These are phyloP conservation scores for Lepiota brunneoincarnata DNA, from an alignment of 768 basidiomycete genomes.

Conservation along the genomic window DNA sequence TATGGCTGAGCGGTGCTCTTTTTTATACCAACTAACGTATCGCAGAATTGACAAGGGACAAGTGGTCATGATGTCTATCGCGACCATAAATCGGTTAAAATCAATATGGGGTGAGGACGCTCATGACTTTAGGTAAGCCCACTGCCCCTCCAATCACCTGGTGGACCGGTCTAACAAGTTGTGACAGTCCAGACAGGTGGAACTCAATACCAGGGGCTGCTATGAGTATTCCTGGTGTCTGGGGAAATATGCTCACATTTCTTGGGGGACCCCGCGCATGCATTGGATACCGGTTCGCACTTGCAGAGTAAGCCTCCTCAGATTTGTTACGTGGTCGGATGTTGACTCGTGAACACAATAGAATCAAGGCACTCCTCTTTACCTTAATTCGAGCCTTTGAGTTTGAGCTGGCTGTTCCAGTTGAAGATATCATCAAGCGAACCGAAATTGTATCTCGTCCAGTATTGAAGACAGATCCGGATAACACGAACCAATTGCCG, in stretches of 20 bases:
- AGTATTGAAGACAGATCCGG: constrained; percentile 33
- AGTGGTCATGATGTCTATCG: constrained; percentile 39
- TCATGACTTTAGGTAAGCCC: constrained; percentile 45
- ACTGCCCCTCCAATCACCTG: not conserved
- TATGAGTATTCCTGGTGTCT: constrained; percentile 46
- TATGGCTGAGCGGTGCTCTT: constrained; percentile 14
- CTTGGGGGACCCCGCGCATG: constrained; percentile 54
- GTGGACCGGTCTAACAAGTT: not conserved
- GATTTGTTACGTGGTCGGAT: not conserved
- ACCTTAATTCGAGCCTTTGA: constrained; percentile 50
- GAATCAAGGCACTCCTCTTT: constrained; percentile 38
- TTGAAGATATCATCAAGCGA: constrained; percentile 37
- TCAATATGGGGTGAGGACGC: constrained; percentile 58
- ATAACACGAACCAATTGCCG: constrained; percentile 40
- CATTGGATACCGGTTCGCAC: constrained; percentile 56
- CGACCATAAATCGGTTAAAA: constrained; percentile 43
- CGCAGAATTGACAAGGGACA: constrained; percentile 34
- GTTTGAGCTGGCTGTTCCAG: constrained; percentile 52
- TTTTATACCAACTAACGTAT: not conserved
- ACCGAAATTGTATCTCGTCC: constrained; percentile 37
- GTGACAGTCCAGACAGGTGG: constrained; percentile 58
- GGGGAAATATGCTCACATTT: constrained; percentile 51
- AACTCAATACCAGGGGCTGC: constrained; percentile 34
- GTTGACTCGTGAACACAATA: constrained; percentile 1
- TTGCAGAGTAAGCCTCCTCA: constrained; percentile 35